phyloP scores from a whole-genome alignment of 306 rosid species.

The Macrotyloma uniflorum region DNA sequence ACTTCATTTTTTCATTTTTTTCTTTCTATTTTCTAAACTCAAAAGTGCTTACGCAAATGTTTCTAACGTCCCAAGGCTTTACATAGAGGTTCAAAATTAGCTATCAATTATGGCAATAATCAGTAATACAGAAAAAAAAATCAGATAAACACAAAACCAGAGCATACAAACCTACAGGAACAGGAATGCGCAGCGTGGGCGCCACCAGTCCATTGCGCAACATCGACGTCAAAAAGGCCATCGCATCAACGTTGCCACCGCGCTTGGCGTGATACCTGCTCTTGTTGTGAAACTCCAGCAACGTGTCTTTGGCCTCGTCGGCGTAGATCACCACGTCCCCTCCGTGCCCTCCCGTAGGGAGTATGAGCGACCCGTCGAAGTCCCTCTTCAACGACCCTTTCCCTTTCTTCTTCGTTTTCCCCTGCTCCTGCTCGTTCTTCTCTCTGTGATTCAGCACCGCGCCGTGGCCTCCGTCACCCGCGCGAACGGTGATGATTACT shows the following conservation, averaged over 20 bases:
- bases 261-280: conserved; percentile 67
- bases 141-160: neutral
- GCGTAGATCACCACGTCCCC: conserved; percentile 91
- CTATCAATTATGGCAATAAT: too few species aligned
- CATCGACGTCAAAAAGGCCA: conserved; percentile 76
- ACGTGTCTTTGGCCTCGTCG: conserved; percentile 68
- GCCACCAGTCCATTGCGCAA: conserved; percentile 62
- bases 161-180: conserved; percentile 86
- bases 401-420: conserved; percentile 43
- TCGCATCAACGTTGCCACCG: conserved; percentile 87
- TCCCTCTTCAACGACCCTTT: conserved; percentile 67
- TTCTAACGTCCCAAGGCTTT: too few species aligned
- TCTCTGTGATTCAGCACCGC: conserved; percentile 55
- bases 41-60: too few species aligned
- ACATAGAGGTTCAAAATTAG: neutral
- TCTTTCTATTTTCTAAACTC: too few species aligned
- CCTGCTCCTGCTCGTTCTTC: conserved; percentile 43
- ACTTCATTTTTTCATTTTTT: too few species aligned
- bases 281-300: conserved; percentile 69
- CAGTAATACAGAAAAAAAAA: too few species aligned
- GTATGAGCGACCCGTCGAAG: conserved; percentile 79
- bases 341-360: conserved; percentile 85
- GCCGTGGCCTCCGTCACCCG: conserved; percentile 94
- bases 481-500: conserved; percentile 75
- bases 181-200: conserved; percentile 81